These are phyloP conservation scores for Lecanosticta acicola DNA, from an alignment of 2,329 filamentous ascomycete genomes.

Conservation along the genomic window DNA sequence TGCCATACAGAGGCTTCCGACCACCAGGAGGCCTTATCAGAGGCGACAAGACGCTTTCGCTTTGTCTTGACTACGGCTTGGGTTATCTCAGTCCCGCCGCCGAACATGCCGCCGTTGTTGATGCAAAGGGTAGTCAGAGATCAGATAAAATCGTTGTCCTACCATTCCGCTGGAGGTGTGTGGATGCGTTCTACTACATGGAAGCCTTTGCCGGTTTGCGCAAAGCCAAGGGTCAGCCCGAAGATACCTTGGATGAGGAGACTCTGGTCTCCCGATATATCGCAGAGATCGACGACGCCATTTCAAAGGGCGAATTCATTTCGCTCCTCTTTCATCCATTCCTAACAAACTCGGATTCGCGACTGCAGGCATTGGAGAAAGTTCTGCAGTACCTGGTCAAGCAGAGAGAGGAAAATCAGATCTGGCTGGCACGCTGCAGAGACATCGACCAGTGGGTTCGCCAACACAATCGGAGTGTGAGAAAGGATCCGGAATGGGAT, in stretches of 20 bases:
- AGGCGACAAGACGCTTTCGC: constrained; percentile 27
- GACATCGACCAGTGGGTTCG: constrained; percentile 27
- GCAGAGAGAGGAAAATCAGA: constrained; percentile 22
- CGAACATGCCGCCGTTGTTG: constrained; percentile 24
- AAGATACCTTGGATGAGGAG: constrained; percentile 16
- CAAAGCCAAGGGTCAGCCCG: constrained; percentile 23
- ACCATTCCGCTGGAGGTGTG: constrained; percentile 28
- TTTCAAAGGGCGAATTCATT: constrained; percentile 25
- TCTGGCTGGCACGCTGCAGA: constrained; percentile 29
- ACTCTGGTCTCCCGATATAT: constrained; percentile 21
- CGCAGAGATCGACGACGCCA: constrained; percentile 27
- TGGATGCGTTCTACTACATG: constrained; percentile 35
- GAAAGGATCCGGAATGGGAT: constrained; percentile 29
- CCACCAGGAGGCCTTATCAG: constrained; percentile 31
- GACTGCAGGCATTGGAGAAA: constrained; percentile 25
- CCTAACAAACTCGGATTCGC: constrained; percentile 22
- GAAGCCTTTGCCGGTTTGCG: constrained; percentile 26
- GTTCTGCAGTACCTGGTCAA: constrained; percentile 25
- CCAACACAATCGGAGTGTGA: constrained; percentile 21
- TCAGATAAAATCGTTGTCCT: constrained; percentile 22
- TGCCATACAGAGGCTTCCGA: constrained; percentile 28
- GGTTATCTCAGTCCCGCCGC: constrained; percentile 32
- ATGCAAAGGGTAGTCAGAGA: constrained; percentile 1
- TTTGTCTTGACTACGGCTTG: constrained; percentile 28
- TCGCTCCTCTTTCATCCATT: constrained; percentile 33